These are phyloP conservation scores for Populus nigra DNA, from an alignment of 345 rosid species.

Conservation along the genomic window DNA sequence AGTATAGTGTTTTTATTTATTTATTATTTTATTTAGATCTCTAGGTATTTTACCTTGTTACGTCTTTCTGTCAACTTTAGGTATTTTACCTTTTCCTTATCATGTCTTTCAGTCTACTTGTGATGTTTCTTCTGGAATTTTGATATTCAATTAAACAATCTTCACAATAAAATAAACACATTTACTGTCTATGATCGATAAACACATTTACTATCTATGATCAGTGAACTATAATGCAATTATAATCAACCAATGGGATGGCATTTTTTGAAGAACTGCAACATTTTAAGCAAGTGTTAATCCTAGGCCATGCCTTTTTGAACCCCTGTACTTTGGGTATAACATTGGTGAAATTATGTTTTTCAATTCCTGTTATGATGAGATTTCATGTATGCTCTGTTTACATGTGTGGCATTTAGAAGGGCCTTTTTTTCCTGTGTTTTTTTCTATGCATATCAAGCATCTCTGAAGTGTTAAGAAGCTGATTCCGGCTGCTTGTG, in stretches of 20 bases:
- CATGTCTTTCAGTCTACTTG: not conserved
- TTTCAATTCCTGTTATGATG: not conserved
- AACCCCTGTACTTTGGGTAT: not conserved
- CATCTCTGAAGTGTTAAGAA: constrained; percentile 7
- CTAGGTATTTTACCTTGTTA: not conserved
- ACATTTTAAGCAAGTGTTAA: not conserved
- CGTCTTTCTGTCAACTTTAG: not conserved
- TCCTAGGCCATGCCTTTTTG: not conserved
- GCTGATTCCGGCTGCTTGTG: constrained; percentile 11
- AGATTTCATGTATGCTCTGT: not conserved
- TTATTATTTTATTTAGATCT: not conserved
- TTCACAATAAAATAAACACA: not conserved
- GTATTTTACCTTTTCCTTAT: not conserved
- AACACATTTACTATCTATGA: not conserved
- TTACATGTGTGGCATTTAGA: not conserved
- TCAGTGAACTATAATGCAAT: not conserved
- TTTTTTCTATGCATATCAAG: constrained; percentile 1
- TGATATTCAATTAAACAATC: not conserved
- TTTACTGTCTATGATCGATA: not conserved
- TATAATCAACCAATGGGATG: not conserved
- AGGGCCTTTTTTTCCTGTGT: not conserved
- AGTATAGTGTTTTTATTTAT: not conserved
- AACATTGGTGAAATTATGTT: not conserved
- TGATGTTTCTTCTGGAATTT: not conserved
- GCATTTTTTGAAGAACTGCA: not conserved